phyloP scores from a whole-genome alignment of 108 stramenopile genomes.

The Nitzschia putrida region DNA sequence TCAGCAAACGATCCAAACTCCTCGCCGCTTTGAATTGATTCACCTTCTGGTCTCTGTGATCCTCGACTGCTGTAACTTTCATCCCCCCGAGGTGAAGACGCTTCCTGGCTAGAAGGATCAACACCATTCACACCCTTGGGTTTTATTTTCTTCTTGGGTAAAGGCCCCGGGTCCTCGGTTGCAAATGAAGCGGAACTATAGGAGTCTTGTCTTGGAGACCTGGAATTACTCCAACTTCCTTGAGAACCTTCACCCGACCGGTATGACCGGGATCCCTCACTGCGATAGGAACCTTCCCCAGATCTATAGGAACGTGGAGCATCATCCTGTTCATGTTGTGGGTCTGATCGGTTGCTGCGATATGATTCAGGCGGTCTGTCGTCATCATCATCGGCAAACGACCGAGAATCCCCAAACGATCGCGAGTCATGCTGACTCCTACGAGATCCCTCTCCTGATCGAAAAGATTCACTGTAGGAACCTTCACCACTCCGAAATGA shows the following conservation, averaged over 20 bases:
- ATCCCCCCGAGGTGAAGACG: too few relatives aligned
- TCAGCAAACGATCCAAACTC: too few relatives aligned
- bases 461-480: neutral
- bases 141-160: too few relatives aligned
- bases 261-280: neutral
- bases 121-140: too few relatives aligned
- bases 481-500: neutral
- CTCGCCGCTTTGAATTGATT: too few relatives aligned
- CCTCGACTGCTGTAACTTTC: too few relatives aligned
- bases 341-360: too few relatives aligned
- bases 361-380: too few relatives aligned
- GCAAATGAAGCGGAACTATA: neutral
- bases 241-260: conserved; percentile 4
- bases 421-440: conserved; percentile 6
- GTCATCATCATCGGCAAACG: neutral
- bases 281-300: conserved; percentile 9
- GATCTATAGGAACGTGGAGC: conserved; percentile 6
- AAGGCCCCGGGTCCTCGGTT: too few relatives aligned
- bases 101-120: too few relatives aligned
- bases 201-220: conserved; percentile 2
- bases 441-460: conserved; percentile 34
- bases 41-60: too few relatives aligned
- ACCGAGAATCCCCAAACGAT: neutral
- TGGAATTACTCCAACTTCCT: conserved; percentile 3
- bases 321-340: too few relatives aligned